phyloP scores from a whole-genome alignment of 305 asterid genomes.

The Fraxinus nigra region DNA sequence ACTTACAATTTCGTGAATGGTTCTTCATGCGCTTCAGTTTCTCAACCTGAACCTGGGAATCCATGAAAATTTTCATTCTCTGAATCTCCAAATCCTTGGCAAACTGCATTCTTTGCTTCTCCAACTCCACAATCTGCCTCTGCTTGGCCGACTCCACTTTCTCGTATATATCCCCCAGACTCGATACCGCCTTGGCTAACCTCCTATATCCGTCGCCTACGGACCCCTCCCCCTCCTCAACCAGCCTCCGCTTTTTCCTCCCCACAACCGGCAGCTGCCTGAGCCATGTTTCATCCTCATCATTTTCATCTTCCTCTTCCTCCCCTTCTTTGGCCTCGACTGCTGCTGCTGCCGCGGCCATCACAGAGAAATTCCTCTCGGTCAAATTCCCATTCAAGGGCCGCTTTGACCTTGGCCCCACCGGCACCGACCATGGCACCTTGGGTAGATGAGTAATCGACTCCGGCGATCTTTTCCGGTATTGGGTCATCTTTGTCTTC shows the following conservation, averaged over 20 bases:
- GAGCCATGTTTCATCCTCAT: slow-evolving; percentile 32
- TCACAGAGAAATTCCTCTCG: slow-evolving; percentile 63
- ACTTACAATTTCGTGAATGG: slow-evolving; percentile 51
- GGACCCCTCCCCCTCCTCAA: slow-evolving; percentile 14
- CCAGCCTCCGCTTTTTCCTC: slow-evolving; percentile 35
- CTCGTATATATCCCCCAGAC: slow-evolving; percentile 60
- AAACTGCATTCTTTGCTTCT: slow-evolving; percentile 87
- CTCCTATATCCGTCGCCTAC: slow-evolving; percentile 43
- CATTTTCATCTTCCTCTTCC: slow-evolving; percentile 30
- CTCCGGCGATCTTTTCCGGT: slow-evolving; percentile 31
- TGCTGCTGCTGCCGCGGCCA: slow-evolving; percentile 75
- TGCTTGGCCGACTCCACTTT: slow-evolving; percentile 80
- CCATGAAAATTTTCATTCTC: slow-evolving; percentile 78
- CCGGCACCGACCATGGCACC: slow-evolving; percentile 60
- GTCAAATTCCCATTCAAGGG: slow-evolving; percentile 46
- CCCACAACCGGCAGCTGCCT: slow-evolving; percentile 16
- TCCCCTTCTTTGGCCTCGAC: slow-evolving; percentile 44
- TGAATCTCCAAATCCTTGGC: slow-evolving; percentile 83
- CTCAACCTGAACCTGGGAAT: slow-evolving; percentile 66
- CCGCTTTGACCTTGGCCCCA: slow-evolving; percentile 73
- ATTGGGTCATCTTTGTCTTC: slow-evolving; percentile 18
- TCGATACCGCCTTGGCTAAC: slow-evolving; percentile 69
- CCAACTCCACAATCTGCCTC: slow-evolving; percentile 84
- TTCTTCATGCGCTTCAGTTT: slow-evolving; percentile 56
- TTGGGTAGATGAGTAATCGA: slow-evolving; percentile 15